phyloP scores from a whole-genome alignment of 176 grass and related monocot species.

The Oryza meyeriana region DNA sequence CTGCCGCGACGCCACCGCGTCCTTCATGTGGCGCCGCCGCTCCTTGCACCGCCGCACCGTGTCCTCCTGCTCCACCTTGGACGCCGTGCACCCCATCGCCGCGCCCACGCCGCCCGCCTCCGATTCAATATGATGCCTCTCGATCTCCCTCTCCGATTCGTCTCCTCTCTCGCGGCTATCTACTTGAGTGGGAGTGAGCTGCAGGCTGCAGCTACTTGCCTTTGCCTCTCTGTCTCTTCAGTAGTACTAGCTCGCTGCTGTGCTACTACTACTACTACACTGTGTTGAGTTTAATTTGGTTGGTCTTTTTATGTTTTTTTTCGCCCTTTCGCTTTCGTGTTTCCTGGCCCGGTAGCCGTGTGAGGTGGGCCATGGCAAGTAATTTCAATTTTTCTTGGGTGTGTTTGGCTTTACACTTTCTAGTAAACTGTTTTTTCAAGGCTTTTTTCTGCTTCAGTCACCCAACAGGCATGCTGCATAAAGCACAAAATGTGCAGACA shows the following conservation, averaged over 20 bases:
- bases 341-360: slow-evolving; percentile 13
- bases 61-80: slow-evolving; percentile 93
- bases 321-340: slow-evolving; percentile 15
- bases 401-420: background rate
- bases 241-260: background rate
- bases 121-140: no score
- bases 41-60: slow-evolving; percentile 98
- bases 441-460: background rate
- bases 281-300: background rate
- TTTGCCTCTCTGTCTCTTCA: background rate
- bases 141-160: background rate
- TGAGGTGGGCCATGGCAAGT: slow-evolving; percentile 5
- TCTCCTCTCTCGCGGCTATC: slow-evolving; percentile 19
- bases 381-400: no score
- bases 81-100: slow-evolving; percentile 88
- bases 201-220: background rate
- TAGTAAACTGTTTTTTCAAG: background rate
- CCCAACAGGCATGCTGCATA: no score
- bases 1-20: slow-evolving; percentile 75
- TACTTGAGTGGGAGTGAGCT: slow-evolving; percentile 26
- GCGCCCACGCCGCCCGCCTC: no score
- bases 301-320: background rate
- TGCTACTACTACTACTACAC: no score
- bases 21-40: slow-evolving; percentile 85
- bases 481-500: no score